Conservation (phyloP, 73 alveolate species). For the Paramecium pentaurelia region DNA sequence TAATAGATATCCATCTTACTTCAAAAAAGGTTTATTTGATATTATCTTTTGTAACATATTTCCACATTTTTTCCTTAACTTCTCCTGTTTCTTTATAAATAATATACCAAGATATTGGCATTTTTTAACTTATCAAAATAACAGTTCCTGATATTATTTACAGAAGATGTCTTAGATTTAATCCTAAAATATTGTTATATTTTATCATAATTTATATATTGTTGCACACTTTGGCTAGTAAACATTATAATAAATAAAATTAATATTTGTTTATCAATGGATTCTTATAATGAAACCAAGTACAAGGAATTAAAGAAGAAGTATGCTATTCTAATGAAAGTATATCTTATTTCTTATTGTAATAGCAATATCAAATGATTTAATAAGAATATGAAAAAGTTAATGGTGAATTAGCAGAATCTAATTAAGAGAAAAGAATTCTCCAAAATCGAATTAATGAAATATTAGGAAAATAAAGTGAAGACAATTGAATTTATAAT, state of each 20-base stretch:
- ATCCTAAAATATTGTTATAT: constrained; percentile 3
- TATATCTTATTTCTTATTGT: not conserved
- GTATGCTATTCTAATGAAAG: constrained; percentile 19
- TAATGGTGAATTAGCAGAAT: constrained; percentile 1
- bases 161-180: not conserved
- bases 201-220: not conserved
- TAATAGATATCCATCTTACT: not conserved
- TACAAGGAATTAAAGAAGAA: not conserved
- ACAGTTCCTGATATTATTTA: not conserved
- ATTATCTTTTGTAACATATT: not conserved
- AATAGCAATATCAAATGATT: not conserved
- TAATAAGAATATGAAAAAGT: constrained; percentile 2
- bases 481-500: not conserved
- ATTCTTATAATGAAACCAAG: not conserved
- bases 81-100: constrained; percentile 8
- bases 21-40: not conserved
- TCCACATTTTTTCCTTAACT: not conserved
- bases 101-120: constrained; percentile 27
- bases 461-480: not conserved
- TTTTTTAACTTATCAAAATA: not conserved
- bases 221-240: not conserved
- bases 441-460: not conserved
- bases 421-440: not conserved
- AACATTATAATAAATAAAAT: not conserved
- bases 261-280: not conserved